phyloP scores from a whole-genome alignment of 345 rosid genomes.

The Syzygium aromaticum region DNA sequence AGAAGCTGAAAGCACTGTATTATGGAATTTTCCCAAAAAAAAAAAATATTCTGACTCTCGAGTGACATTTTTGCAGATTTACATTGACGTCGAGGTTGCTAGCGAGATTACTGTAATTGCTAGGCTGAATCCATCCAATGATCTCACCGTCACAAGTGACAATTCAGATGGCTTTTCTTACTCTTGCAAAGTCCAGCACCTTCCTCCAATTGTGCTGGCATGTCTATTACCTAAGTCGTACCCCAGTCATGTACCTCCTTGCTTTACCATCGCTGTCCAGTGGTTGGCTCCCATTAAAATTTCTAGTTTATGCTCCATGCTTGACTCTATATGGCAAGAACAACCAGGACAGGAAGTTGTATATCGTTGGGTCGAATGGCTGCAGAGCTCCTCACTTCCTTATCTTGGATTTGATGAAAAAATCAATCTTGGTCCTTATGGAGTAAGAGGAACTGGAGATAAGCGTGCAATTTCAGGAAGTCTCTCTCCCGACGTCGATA shows the following conservation, averaged over 20 bases:
- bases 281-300: slow-evolving; percentile 67
- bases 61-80: slow-evolving; percentile 41
- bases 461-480: slow-evolving; percentile 56
- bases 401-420: slow-evolving; percentile 46
- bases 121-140: slow-evolving; percentile 32
- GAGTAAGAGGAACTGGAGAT: slow-evolving; percentile 25
- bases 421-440: slow-evolving; percentile 71
- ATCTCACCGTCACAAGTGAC: slow-evolving; percentile 10
- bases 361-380: slow-evolving; percentile 67
- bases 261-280: slow-evolving; percentile 50
- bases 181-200: slow-evolving; percentile 58
- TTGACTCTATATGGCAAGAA: slow-evolving; percentile 63
- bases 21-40: neutral
- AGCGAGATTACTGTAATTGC: slow-evolving; percentile 35
- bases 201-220: slow-evolving; percentile 71
- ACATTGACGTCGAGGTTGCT: slow-evolving; percentile 37
- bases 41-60: neutral
- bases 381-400: slow-evolving; percentile 54
- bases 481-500: slow-evolving; percentile 48
- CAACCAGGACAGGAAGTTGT: slow-evolving; percentile 74
- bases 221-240: slow-evolving; percentile 67
- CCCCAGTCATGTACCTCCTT: slow-evolving; percentile 73
- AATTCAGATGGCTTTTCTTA: slow-evolving; percentile 48
- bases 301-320: slow-evolving; percentile 58
- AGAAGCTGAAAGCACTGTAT: neutral